Evolutionary conservation across 176 grass and related monocot species (phyloP).

Genomic region (Cymbopogon citratus): DNA sequence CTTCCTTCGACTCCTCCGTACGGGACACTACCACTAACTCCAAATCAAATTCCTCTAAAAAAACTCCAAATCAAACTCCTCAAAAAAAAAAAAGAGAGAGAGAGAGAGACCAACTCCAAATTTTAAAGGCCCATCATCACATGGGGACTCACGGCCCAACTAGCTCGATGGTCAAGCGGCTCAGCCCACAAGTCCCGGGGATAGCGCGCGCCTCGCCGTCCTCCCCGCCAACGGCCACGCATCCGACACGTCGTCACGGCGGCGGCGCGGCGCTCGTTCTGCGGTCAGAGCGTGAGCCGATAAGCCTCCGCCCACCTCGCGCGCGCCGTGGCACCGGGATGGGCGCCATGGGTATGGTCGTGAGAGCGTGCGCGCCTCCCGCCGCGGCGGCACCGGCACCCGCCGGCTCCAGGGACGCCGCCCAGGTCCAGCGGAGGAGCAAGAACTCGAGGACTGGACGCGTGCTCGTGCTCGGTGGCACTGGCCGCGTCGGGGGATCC

Average conservation of each 20-base stretch:
- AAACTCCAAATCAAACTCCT: too few species aligned
- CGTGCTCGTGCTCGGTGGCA: constrained; percentile 77
- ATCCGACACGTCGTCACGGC: not conserved
- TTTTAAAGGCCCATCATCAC: too few species aligned
- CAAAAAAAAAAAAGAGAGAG: too few species aligned
- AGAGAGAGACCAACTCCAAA: too few species aligned
- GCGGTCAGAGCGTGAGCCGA: not conserved
- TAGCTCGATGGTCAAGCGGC: too few species aligned
- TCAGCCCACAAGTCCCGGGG: too few species aligned
- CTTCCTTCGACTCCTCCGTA: too few species aligned
- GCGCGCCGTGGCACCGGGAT: not conserved
- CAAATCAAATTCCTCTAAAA: too few species aligned
- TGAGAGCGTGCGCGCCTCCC: constrained; percentile 48
- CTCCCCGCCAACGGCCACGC: not conserved
- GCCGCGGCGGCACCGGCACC: constrained; percentile 3
- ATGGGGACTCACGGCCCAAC: too few species aligned
- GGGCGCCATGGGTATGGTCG: constrained; percentile 26
- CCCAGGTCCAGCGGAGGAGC: not conserved
- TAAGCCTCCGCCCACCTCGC: not conserved
- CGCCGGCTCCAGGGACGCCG: not conserved
- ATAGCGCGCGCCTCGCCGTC: too few species aligned
- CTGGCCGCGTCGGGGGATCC: constrained; percentile 83
- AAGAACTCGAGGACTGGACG: constrained; percentile 21
- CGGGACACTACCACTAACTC: too few species aligned
- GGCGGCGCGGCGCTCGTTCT: not conserved